phyloP scores from a whole-genome alignment of 1,284 basidiomycete species.

The Blastosporella zonata region DNA sequence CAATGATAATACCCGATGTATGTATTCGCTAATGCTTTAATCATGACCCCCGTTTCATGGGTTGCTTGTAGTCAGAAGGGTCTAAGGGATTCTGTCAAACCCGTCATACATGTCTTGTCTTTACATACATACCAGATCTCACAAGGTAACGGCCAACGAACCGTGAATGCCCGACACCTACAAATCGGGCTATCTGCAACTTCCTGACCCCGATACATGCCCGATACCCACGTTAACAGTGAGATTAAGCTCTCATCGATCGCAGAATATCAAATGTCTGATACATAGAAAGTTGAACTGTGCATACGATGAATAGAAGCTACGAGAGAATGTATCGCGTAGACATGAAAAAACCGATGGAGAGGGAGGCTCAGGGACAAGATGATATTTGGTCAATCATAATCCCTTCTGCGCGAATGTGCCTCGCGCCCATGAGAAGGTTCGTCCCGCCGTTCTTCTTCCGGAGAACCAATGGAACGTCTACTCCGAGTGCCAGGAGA shows the following conservation, averaged over 20 bases:
- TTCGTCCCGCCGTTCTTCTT: constrained; percentile 16
- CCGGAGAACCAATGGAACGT: constrained; percentile 12
- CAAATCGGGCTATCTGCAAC: neutral
- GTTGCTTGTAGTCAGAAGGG: neutral
- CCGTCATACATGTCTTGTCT: neutral
- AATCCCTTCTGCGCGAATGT: constrained; percentile 18
- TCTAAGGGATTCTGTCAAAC: neutral
- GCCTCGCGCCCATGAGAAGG: constrained; percentile 12
- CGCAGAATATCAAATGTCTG: constrained; percentile 8
- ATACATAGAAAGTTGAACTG: neutral
- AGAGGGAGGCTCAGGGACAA: neutral
- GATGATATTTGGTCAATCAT: constrained; percentile 16
- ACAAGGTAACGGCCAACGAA: neutral
- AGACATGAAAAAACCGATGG: constrained; percentile 1
- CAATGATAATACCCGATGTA: neutral
- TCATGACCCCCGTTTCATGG: constrained; percentile 6
- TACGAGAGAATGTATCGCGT: neutral
- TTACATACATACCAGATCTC: neutral
- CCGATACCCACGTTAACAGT: constrained; percentile 6
- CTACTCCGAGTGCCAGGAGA: constrained; percentile 20
- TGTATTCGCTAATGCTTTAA: constrained; percentile 2
- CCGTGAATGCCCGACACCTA: neutral
- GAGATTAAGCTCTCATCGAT: constrained; percentile 9
- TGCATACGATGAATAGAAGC: neutral
- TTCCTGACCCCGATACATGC: neutral